Percentiles rank a stretch among this genome's conserved stretches.
phyloP scores from a whole-genome alignment of 2,329 filamentous ascomycete species.

The Penicillium sp. region DNA sequence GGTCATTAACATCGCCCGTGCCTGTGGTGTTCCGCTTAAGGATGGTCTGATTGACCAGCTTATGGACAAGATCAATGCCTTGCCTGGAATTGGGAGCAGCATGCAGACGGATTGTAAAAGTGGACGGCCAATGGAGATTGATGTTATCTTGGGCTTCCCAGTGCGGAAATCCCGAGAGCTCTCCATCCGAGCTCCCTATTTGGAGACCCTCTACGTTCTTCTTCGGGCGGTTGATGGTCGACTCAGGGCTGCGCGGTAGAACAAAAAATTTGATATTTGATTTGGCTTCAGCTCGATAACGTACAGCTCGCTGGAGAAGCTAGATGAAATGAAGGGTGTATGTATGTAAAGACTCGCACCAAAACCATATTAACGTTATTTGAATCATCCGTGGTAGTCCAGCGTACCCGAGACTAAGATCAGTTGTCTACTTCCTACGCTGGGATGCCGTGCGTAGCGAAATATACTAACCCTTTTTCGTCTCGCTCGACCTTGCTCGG shows the following conservation, averaged over 20 bases:
- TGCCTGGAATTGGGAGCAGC: slow-evolving; percentile 44
- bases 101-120: slow-evolving; percentile 47
- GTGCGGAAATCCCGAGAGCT: slow-evolving; percentile 41
- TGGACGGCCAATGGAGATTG: slow-evolving; percentile 46
- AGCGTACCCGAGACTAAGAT: background rate
- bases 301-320: background rate
- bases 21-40: slow-evolving; percentile 39
- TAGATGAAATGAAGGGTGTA: background rate
- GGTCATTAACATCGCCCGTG: slow-evolving; percentile 42
- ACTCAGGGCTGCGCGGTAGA: slow-evolving; percentile 15
- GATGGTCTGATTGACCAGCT: slow-evolving; percentile 40
- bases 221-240: slow-evolving; percentile 28
- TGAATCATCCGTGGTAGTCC: background rate
- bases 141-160: slow-evolving; percentile 47
- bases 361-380: background rate
- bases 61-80: slow-evolving; percentile 38
- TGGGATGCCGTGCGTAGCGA: background rate
- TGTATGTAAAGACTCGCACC: background rate
- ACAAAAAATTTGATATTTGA: background rate
- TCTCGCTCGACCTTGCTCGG: background rate
- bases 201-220: slow-evolving; percentile 42
- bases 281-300: background rate
- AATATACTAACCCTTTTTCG: background rate
- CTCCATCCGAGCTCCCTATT: slow-evolving; percentile 39
- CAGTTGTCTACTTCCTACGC: background rate